Base-by-base conservation (phyloP, 106 monocot genomes). In the Acorus gramineus region DNA sequence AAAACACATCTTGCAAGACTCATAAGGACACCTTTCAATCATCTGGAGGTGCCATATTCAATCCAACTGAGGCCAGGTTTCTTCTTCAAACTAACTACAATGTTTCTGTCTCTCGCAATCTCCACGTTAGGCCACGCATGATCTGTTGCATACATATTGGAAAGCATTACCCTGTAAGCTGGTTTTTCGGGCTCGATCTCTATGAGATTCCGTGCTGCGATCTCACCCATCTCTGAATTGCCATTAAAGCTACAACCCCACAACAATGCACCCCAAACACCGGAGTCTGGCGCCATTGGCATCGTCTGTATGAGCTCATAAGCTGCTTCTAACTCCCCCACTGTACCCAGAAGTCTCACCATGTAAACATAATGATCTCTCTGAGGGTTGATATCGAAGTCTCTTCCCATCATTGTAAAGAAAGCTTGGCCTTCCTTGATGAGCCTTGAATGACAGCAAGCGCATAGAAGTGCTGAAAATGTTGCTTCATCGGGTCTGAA, bases 291-390 rank as follows among this genome's bases (percentile, higher is more conserved):
- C 46, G 7, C 8, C n/a, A 67, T 28, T 46, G 77, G 85, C 80
- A 90, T 85, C 4, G 69, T 62, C 57, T 73, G 60, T 67, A 85
- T 80, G 9, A 85, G 71, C 56, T 76, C 77, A 60, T 82, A 73
- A 11, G 89, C 89, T 47, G 79, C 77, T 12, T 80, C 68, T 56
- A 90, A 48, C 54, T 70, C 11, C 42, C 85, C 85, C 60, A 55
- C 75, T 56, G 66, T 73, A 6, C 73, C 79, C 64, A 90, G 74
- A 63, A 85, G 56, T 69, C 73, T 85, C 56, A 90, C 78, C 66
- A 90, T 78, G 68, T 90, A 82, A 5, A 85, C 82, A 69, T 80
- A 90, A 57, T 90, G 89, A 63, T 90, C 82, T 42, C 65, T 76
- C 43, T 71, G 57, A 5, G 72, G 55, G 12, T 73, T 58, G 11